A percentile compares a stretch with the other conserved stretches of the same genome.
phyloP scores from a whole-genome alignment of 1,284 basidiomycete genomes.

The Ceratobasidium sp. region DNA sequence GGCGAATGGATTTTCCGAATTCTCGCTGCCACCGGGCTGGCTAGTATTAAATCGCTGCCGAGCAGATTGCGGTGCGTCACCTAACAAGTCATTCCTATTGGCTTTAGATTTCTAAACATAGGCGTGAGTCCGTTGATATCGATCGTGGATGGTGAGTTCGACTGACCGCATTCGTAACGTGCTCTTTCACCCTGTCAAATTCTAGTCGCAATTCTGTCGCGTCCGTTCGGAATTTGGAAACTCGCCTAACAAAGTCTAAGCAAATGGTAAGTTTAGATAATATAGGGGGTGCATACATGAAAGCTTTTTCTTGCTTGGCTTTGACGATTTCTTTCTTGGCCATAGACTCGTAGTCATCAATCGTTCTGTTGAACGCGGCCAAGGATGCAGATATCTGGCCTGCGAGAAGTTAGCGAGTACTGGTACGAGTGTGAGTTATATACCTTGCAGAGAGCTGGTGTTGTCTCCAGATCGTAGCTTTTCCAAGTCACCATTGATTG shows the following conservation, averaged over 20 bases:
- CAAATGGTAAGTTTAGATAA: constrained; percentile 26
- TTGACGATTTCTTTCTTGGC: constrained; percentile 93
- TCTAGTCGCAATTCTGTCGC: constrained; percentile 77
- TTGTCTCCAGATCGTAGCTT: constrained; percentile 82
- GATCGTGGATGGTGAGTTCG: constrained; percentile 1
- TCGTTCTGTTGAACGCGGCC: constrained; percentile 89
- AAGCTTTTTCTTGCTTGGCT: constrained; percentile 93
- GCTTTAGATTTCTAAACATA: constrained; percentile 65
- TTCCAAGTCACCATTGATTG: constrained; percentile 88
- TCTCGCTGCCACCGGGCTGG: constrained; percentile 56
- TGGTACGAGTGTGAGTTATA: constrained; percentile 37
- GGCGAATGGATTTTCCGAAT: constrained; percentile 71
- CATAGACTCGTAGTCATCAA: constrained; percentile 97
- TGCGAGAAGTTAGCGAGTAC: constrained; percentile 58
- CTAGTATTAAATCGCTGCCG: constrained; percentile 70
- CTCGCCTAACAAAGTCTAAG: constrained; percentile 67
- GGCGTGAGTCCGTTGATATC: constrained; percentile 30
- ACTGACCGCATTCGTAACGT: constrained; percentile 64
- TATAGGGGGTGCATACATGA: constrained; percentile 71
- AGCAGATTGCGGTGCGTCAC: constrained; percentile 62
- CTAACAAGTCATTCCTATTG: constrained; percentile 72
- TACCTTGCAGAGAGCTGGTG: constrained; percentile 86
- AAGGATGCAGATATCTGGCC: constrained; percentile 96
- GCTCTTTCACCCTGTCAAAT: constrained; percentile 75
- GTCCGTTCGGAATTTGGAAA: constrained; percentile 84